phyloP scores from a whole-genome alignment of 73 alveolate species.

The Paramecium caudatum region DNA sequence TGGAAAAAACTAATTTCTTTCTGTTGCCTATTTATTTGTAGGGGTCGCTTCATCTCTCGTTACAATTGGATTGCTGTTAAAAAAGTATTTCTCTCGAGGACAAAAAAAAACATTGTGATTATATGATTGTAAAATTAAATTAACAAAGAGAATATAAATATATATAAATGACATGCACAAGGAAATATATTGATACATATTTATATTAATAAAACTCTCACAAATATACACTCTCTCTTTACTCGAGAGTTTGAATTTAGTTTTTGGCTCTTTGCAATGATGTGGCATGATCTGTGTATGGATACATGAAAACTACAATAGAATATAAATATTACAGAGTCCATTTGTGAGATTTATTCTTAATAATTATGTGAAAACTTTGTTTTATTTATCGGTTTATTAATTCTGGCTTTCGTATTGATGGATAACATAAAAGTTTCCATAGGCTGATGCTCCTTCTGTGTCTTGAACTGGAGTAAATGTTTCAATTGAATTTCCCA shows the following conservation, averaged over 20 bases:
- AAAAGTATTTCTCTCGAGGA: slow-evolving; percentile 42
- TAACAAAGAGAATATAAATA: too few species aligned
- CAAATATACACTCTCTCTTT: too few species aligned
- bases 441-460: slow-evolving; percentile 12
- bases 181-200: too few species aligned
- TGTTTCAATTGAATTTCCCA: not conserved
- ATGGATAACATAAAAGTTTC: not conserved
- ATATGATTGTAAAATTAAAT: too few species aligned
- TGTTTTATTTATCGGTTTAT: not conserved
- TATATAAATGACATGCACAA: too few species aligned
- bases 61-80: slow-evolving; percentile 74
- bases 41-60: slow-evolving; percentile 85
- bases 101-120: not conserved
- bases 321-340: not conserved
- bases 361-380: not conserved
- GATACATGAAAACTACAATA: not conserved
- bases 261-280: not conserved
- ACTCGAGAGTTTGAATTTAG: too few species aligned
- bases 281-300: not conserved
- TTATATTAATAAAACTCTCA: too few species aligned
- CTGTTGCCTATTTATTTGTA: slow-evolving; percentile 81
- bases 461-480: slow-evolving; percentile 56
- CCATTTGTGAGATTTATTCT: slow-evolving; percentile 65
- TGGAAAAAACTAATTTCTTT: slow-evolving; percentile 89
- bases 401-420: not conserved